A percentile compares a stretch with the other conserved stretches of the same genome.
Evolutionary conservation across 768 basidiomycete species (phyloP).

Genomic region (Mycena maculata): DNA sequence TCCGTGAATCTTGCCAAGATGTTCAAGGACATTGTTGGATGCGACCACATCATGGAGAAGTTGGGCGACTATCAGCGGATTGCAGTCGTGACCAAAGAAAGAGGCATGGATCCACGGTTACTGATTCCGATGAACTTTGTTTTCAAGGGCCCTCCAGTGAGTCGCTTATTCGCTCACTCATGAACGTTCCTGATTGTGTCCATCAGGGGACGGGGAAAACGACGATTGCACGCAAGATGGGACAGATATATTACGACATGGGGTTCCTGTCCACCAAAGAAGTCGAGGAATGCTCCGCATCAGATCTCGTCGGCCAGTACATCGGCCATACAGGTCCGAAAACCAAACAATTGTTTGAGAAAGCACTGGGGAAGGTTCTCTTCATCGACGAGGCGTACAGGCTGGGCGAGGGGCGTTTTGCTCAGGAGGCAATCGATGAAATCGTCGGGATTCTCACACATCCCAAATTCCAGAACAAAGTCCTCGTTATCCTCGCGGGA

Average conservation of each 20-base stretch:
- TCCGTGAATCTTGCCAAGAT: conserved; percentile 61
- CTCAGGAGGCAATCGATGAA: conserved; percentile 79
- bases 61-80: conserved; percentile 59
- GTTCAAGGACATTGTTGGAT: conserved; percentile 72
- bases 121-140: conserved; percentile 74
- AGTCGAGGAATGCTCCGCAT: conserved; percentile 74
- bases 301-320: conserved; percentile 76
- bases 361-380: conserved; percentile 73
- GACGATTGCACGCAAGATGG: conserved; percentile 62
- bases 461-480: conserved; percentile 63
- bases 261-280: conserved; percentile 58
- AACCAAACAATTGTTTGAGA: conserved; percentile 67
- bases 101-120: conserved; percentile 55
- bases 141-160: conserved; percentile 75
- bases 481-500: conserved; percentile 76
- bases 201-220: conserved; percentile 60
- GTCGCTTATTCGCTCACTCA: too few relatives aligned
- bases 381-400: conserved; percentile 82
- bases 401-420: conserved; percentile 68
- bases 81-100: conserved; percentile 58
- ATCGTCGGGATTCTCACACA: conserved; percentile 71
- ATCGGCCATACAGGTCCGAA: conserved; percentile 80
- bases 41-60: conserved; percentile 61
- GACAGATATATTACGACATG: conserved; percentile 64
- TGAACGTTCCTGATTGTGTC: neutral